Conservation (phyloP, 176 grass and related monocot genomes). For the Tuctoria greenei region DNA sequence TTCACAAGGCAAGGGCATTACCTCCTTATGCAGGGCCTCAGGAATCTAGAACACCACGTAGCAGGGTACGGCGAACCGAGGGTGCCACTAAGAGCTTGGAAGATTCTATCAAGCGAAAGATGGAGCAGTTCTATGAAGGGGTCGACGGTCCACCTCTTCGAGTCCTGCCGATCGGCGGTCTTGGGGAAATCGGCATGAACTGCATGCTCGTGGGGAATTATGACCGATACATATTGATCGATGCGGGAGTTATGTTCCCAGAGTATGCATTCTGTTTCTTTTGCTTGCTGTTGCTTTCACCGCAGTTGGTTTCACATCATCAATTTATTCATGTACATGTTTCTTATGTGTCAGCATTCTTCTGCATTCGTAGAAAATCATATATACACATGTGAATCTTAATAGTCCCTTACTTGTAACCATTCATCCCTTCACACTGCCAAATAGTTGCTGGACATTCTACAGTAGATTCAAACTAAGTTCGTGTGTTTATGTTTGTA, state of each 20-base stretch:
- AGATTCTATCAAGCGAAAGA: constrained; percentile 89
- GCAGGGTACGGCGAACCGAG: constrained; percentile 62
- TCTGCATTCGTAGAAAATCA: constrained; percentile 4
- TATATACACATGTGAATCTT: background rate
- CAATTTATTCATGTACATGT: background rate
- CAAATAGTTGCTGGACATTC: background rate
- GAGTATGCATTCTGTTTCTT: constrained; percentile 55
- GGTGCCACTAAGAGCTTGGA: constrained; percentile 85
- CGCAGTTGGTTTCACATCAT: background rate
- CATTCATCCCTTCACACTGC: background rate
- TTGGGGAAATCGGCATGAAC: constrained; percentile 98
- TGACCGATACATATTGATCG: constrained; percentile 95
- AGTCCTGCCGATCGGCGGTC: constrained; percentile 89
- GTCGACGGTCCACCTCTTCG: constrained; percentile 82
- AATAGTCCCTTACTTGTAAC: background rate
- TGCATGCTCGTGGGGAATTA: constrained; percentile 98
- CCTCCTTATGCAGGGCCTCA: constrained; percentile 33
- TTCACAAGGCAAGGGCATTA: background rate
- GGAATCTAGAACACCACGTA: constrained; percentile 57
- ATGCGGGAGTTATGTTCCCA: constrained; percentile 97
- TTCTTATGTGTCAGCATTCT: background rate
- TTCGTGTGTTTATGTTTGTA: constrained; percentile 19
- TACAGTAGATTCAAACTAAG: background rate
- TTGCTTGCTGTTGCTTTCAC: constrained; percentile 14
- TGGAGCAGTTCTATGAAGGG: constrained; percentile 99